Percentiles rank a stretch among this genome's conserved stretches.
These are phyloP conservation scores for Gonium pectorale DNA, from an alignment of 139 green algal species.

Conservation along the genomic window DNA sequence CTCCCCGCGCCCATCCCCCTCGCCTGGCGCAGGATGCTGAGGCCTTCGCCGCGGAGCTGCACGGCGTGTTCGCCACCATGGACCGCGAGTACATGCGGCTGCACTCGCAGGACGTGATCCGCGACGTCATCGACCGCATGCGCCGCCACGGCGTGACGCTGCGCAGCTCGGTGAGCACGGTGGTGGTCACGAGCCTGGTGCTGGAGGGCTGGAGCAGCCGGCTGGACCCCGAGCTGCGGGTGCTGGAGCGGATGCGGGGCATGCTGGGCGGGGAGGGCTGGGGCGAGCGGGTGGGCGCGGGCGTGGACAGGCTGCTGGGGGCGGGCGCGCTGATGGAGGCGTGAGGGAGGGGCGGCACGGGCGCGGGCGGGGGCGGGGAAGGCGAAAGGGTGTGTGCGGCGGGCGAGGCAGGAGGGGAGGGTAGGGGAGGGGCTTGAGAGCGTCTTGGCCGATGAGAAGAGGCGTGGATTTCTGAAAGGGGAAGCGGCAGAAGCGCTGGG, in stretches of 20 bases:
- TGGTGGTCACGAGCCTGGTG: slow-evolving; percentile 91
- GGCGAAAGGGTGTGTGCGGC: too few relatives aligned
- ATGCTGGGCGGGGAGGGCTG: slow-evolving; percentile 64
- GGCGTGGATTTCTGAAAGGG: too few relatives aligned
- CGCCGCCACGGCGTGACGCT: slow-evolving; percentile 76
- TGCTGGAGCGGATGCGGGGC: slow-evolving; percentile 81
- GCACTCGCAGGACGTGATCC: slow-evolving; percentile 81
- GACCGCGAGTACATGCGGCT: slow-evolving; percentile 79
- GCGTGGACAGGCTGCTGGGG: slow-evolving; percentile 68
- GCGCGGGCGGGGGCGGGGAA: too few relatives aligned
- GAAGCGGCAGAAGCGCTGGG: too few relatives aligned
- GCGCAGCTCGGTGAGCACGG: slow-evolving; percentile 60
- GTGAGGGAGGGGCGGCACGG: background rate
- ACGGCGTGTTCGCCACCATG: slow-evolving; percentile 71
- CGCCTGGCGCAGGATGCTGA: slow-evolving; percentile 61
- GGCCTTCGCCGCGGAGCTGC: slow-evolving; percentile 72
- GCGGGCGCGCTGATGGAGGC: slow-evolving; percentile 41
- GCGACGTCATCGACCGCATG: slow-evolving; percentile 85
- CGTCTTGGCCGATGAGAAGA: too few relatives aligned
- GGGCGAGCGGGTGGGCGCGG: slow-evolving; percentile 64
- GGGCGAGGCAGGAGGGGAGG: too few relatives aligned
- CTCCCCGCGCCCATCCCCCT: too few relatives aligned
- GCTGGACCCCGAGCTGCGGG: slow-evolving; percentile 91
- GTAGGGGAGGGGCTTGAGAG: too few relatives aligned
- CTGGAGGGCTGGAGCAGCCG: slow-evolving; percentile 91